Percentiles rank a stretch among this genome's conserved stretches.
These are phyloP conservation scores for Vitis hybrid DNA, from an alignment of 177 flowering plant species.

Conservation along the genomic window DNA sequence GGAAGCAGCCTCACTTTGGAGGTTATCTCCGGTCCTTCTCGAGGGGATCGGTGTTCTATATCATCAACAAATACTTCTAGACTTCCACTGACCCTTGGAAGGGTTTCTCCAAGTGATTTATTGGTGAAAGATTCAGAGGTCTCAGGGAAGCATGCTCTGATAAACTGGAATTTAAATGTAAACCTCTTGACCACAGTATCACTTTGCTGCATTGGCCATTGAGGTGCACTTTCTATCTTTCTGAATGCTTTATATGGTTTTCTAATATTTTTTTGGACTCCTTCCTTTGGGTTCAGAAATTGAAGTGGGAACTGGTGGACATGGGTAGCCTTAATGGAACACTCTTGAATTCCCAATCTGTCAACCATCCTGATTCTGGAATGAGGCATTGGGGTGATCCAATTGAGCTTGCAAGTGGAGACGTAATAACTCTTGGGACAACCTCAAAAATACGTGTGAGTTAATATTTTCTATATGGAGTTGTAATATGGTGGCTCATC, in stretches of 20 bases:
- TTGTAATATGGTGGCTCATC: neutral
- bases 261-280: neutral
- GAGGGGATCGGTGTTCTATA: conserved; percentile 51
- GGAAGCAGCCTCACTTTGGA: conserved; percentile 86
- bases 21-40: conserved; percentile 84
- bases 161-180: conserved; percentile 85
- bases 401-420: conserved; percentile 72
- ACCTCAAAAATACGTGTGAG: conserved; percentile 73
- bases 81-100: conserved; percentile 86
- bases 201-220: conserved; percentile 3
- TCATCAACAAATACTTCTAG: conserved; percentile 53
- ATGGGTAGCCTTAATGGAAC: conserved; percentile 99
- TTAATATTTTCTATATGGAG: conserved; percentile 3
- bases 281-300: conserved; percentile 49
- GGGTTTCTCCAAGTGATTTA: conserved; percentile 79
- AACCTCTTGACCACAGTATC: conserved; percentile 2
- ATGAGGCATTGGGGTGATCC: conserved; percentile 83
- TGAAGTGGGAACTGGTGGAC: conserved; percentile 94
- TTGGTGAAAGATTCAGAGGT: conserved; percentile 79
- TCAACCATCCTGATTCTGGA: conserved; percentile 60
- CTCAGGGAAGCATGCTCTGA: conserved; percentile 91
- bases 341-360: conserved; percentile 58
- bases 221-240: neutral
- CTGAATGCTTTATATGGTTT: neutral
- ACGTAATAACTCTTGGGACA: conserved; percentile 83